Conservation (phyloP, 2,329 filamentous ascomycete species). For the Grosmannia huntii region DNA sequence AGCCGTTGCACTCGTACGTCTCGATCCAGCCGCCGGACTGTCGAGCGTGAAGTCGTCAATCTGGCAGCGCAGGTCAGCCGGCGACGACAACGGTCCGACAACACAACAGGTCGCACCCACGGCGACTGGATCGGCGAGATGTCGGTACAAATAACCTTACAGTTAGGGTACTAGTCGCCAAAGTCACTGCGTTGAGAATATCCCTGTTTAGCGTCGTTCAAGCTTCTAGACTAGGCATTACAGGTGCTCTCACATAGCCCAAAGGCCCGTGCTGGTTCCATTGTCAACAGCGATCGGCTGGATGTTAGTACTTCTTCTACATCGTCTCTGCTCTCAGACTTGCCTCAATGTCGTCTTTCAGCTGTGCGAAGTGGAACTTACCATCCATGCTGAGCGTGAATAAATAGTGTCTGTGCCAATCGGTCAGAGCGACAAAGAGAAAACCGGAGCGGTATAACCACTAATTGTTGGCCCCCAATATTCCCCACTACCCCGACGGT, state of each 20-base stretch:
- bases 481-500: too few species aligned
- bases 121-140: constrained; percentile 42
- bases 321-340: neutral
- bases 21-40: constrained; percentile 34
- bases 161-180: constrained; percentile 28
- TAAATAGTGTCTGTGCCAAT: constrained; percentile 14
- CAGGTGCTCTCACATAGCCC: constrained; percentile 23
- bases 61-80: constrained; percentile 17
- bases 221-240: neutral
- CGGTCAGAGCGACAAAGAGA: too few species aligned
- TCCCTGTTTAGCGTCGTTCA: too few species aligned
- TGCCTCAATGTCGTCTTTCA: constrained; percentile 10
- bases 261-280: constrained; percentile 38
- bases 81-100: too few species aligned
- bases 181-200: constrained; percentile 28
- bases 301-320: neutral
- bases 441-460: too few species aligned
- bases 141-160: constrained; percentile 37
- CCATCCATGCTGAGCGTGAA: constrained; percentile 14
- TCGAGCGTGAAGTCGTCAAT: constrained; percentile 47
- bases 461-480: too few species aligned
- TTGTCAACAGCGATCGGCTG: constrained; percentile 20
- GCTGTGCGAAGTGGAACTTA: constrained; percentile 15
- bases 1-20: constrained; percentile 11
- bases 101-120: constrained; percentile 33